Evolutionary conservation across 192 early-diverging fungal genomes (phyloP), one percentile per base, ranked within the genome.

Genomic region (Linnemannia hyalina): DNA sequence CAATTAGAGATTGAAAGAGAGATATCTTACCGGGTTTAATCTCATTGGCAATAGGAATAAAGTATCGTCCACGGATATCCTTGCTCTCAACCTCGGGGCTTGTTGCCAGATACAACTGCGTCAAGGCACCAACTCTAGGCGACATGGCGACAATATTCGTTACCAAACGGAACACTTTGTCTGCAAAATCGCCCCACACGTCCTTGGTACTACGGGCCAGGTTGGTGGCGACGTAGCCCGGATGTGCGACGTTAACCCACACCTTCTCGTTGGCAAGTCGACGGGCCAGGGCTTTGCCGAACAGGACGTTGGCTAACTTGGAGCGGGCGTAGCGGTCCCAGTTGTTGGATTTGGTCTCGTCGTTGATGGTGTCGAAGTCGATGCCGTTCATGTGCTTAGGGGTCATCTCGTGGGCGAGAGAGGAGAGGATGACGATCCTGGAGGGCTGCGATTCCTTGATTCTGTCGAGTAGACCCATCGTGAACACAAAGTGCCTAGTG

Each of bases 301-400:
- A 93, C 1, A 90, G 78, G 29, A 90, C 72, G 71, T 91, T 92
- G 40, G 90, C 82, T 40, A 92, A 72, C 82, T 94, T 94, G 36
- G 88, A 83, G 20, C 84, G 74, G 23, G 81, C 88, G 73, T 93
- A 93, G 32, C 72, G 42, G 20, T 26, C 26, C 46, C 49, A 82
- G 44, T 70, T 16, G 22, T 46, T 69, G 29, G 85, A 87, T 15
- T 26, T 49, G 44, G 74, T 57, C 68, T 79, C 80, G 70, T 88
- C 36, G 40, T 92, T 84, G 38, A 90, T 71, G 26, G 85, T 75
- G 18, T 92, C 90, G 26, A 80, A 89, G 18, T 89, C 74, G 60
- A 93, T 76, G 22, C 75, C 81, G 55, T 73, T 75, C 6, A 63
- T 60, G 6, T 65, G 6, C 10, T 52, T 38, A 36, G 79, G 68